phyloP scores from a whole-genome alignment of 2,329 filamentous ascomycete genomes.

The Aspergillus ruber region DNA sequence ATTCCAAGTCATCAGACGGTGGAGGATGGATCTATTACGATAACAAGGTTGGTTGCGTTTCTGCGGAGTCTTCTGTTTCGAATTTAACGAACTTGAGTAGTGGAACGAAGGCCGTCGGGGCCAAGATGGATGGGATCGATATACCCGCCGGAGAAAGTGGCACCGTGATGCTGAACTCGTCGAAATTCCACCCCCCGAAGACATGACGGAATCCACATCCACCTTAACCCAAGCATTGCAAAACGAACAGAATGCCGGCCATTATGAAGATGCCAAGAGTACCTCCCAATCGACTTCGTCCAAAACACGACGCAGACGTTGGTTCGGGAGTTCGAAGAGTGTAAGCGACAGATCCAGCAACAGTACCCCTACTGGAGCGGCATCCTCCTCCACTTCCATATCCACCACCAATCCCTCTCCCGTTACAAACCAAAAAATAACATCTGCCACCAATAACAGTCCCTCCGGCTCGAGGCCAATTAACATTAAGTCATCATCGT shows the following conservation, averaged over 20 bases:
- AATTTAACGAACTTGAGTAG: slow-evolving; percentile 36
- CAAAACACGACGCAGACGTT: slow-evolving; percentile 29
- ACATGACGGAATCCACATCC: slow-evolving; percentile 36
- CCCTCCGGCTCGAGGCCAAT: slow-evolving; percentile 22
- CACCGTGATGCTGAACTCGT: slow-evolving; percentile 93
- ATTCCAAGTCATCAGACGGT: slow-evolving; percentile 44
- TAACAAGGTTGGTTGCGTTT: slow-evolving; percentile 63
- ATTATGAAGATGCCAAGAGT: slow-evolving; percentile 21
- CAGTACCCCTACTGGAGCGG: slow-evolving; percentile 1
- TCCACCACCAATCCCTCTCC: slow-evolving; percentile 14
- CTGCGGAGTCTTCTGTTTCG: background rate
- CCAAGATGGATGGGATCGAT: slow-evolving; percentile 86
- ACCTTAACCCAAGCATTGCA: slow-evolving; percentile 22
- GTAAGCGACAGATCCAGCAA: slow-evolving; percentile 22
- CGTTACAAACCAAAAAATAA: slow-evolving; percentile 18
- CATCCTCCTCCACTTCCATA: slow-evolving; percentile 8
- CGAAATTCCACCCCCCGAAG: slow-evolving; percentile 53
- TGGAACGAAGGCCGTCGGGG: slow-evolving; percentile 85
- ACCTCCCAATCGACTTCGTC: slow-evolving; percentile 22
- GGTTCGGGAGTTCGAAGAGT: slow-evolving; percentile 31
- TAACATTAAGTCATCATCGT: slow-evolving; percentile 15
- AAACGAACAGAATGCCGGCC: slow-evolving; percentile 14
- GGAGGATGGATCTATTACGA: slow-evolving; percentile 97
- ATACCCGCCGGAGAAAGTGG: slow-evolving; percentile 92
- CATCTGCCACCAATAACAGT: slow-evolving; percentile 13